phyloP scores from a whole-genome alignment of 306 rosid genomes.

The Glycyrrhiza uralensis region DNA sequence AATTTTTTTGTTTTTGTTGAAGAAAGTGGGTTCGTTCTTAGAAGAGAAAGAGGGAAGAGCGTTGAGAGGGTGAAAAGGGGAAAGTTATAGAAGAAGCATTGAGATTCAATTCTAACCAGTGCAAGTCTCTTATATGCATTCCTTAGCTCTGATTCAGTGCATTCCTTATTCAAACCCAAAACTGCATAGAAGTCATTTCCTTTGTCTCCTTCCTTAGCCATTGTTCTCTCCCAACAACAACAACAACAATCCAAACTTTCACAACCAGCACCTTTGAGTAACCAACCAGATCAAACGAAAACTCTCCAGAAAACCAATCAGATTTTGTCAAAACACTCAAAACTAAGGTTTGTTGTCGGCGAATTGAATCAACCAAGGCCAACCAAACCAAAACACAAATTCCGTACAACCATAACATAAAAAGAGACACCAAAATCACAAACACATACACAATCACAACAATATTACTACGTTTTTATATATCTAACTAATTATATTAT shows the following conservation, averaged over 20 bases:
- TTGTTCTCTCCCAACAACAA: slow-evolving; percentile 27
- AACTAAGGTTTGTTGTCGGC: slow-evolving; percentile 49
- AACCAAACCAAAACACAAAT: neutral
- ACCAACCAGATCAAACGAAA: neutral
- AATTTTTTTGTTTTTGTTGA: no score
- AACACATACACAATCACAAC: neutral
- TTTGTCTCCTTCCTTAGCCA: slow-evolving; percentile 64
- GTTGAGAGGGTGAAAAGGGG: neutral
- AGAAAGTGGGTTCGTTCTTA: neutral
- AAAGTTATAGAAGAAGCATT: neutral
- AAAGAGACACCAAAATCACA: neutral
- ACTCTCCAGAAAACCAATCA: slow-evolving; percentile 32
- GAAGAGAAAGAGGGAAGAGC: neutral
- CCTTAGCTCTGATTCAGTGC: slow-evolving; percentile 66
- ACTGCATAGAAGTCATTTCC: slow-evolving; percentile 57
- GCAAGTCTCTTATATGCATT: slow-evolving; percentile 89
- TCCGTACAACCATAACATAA: slow-evolving; percentile 6
- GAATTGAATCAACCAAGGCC: slow-evolving; percentile 38
- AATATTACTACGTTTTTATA: neutral
- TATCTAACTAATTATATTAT: no score
- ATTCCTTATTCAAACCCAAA: slow-evolving; percentile 80
- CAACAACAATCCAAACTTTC: neutral
- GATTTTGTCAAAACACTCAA: no score
- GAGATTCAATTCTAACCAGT: slow-evolving; percentile 54
- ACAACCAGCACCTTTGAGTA: neutral